Evolutionary conservation across 2,329 filamentous ascomycete species (phyloP).

Genomic region (Scortechinia acanthostroma): DNA sequence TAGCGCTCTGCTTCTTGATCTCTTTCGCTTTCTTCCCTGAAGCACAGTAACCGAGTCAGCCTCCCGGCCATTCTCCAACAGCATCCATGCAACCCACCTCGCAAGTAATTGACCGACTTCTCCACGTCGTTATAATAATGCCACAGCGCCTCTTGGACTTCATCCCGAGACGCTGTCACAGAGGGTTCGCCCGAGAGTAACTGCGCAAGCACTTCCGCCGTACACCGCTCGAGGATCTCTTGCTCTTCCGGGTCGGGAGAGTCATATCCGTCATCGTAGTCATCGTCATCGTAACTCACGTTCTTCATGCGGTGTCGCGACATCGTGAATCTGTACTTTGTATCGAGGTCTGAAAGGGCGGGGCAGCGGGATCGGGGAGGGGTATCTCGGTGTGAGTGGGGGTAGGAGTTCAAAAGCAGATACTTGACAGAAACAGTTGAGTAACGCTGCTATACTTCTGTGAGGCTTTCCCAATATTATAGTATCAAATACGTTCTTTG

Average conservation of each 20-base stretch:
- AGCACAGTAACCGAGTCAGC: slow-evolving; percentile 2
- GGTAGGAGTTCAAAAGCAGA: too few relatives aligned
- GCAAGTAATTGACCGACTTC: slow-evolving; percentile 76
- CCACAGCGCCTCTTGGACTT: slow-evolving; percentile 88
- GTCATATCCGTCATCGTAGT: slow-evolving; percentile 11
- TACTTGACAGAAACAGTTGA: too few relatives aligned
- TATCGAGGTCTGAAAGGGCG: too few relatives aligned
- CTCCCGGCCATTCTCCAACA: slow-evolving; percentile 25
- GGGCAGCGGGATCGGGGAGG: too few relatives aligned
- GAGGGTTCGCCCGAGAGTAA: slow-evolving; percentile 54
- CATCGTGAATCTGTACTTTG: too few relatives aligned
- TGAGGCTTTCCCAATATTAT: too few relatives aligned
- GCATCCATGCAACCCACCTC: slow-evolving; percentile 36
- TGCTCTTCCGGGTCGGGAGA: slow-evolving; percentile 34
- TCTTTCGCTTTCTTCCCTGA: slow-evolving; percentile 5
- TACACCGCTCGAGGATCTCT: slow-evolving; percentile 52
- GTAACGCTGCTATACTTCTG: too few relatives aligned
- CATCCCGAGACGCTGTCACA: slow-evolving; percentile 37
- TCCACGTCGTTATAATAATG: slow-evolving; percentile 91
- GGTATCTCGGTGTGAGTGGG: too few relatives aligned
- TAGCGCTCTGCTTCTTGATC: slow-evolving; percentile 4
- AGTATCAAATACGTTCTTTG: too few relatives aligned
- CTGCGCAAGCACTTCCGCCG: slow-evolving; percentile 54
- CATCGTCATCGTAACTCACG: slow-evolving; percentile 27
- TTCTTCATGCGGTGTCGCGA: slow-evolving; percentile 34